Base-by-base conservation (phyloP, 352 stramenopile species). In the Globisporangium apiculatum region DNA sequence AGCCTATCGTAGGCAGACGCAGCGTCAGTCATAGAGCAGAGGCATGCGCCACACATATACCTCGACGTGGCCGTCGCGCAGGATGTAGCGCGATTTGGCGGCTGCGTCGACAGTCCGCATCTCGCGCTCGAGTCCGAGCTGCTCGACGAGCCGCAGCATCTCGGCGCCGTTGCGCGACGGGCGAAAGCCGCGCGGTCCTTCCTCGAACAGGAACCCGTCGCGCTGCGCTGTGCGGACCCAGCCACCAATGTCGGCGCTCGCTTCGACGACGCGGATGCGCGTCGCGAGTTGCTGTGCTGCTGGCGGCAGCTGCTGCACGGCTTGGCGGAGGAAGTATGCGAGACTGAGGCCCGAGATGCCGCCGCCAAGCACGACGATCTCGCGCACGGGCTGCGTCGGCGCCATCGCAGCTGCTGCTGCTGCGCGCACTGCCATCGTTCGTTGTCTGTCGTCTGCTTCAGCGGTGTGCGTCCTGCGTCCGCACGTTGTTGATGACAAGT, bases 111-210 rank as follows among this genome's bases (percentile, higher is more conserved):
- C 79, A 0, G 77, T 72, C 43, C 77, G 67, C 77, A 94, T 83
- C 46, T 89, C 56, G 4, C 63, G 35, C 54, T 94, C 64, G 8
- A 96, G 68, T 10, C 72, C 41, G 12, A 96, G 71, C 58, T 93
- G 62, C 66, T 95, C 84, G 31, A 95, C 76, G 12, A 96, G 72
- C 2, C 77, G 76, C 60, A 96, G 66, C 69, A 94, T 91, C 65
- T 94, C 82, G 46, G 84, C 71, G 31, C 87, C 87, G 45, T 92
- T 95, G 58, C 82, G 80, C 45, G 80, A 91, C 31, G 87, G 87
- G 0, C 87, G 82, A 51, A 96, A 95, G 52, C 83, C 84, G 55
- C 87, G 71, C 46, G 87, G 87, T 0, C 87, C 87, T 57, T 88
- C 74, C 62, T 96, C 87, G 58, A 96, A 94, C 15, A 94, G 51